Base-by-base conservation (phyloP, 2,329 filamentous ascomycete genomes). In the Ophiostoma populinum region DNA sequence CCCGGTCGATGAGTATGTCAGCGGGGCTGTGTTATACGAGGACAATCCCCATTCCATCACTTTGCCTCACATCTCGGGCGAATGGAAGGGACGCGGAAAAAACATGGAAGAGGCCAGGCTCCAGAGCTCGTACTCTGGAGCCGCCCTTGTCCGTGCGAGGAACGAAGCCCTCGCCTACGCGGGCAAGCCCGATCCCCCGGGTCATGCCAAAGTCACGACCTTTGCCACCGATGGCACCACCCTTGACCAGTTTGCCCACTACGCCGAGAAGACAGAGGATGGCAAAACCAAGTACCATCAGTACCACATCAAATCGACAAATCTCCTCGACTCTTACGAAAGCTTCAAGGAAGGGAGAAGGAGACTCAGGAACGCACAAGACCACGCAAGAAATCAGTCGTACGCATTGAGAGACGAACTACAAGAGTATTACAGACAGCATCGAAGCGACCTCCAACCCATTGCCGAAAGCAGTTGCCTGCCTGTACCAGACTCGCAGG, bases 31-130 rank as follows among this genome's bases (percentile, higher is more conserved):
- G 2, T 37, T 50, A 41, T 37, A 42, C 19, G 37, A 39, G 24
- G 38, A 45, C 8, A 7, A 40, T 3, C 18, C 32, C 2, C 5
- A 11, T 12, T 51, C 48, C 11, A 3, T 50, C 2, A 40, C 44
- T 4, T 35, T 52, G 8, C 46, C 51, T 3, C 51, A 51, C 22
- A 4, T 53, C 1, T 44, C 46, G 6, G 50, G 47, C 4, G 49
- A 53, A 20, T 47, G 42, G 28, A 46, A 47, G 28, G 38, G 34
- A 4, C 34, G 27, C 9, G 37, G 35, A 7, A 39, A 40, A 5
- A 19, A 43, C 28, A 36, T 45, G 40, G 24, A 36, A 20, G 7
- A 45, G 33, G 45, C 34, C 3, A 16, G n/a, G 27, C 13, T 36
- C 21, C 27, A 32, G 16, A 18, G 26, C 10, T 15, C 26, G 4